These are phyloP conservation scores for Micractinium sp. DNA, from an alignment of 139 green algal species.

Conservation along the genomic window DNA sequence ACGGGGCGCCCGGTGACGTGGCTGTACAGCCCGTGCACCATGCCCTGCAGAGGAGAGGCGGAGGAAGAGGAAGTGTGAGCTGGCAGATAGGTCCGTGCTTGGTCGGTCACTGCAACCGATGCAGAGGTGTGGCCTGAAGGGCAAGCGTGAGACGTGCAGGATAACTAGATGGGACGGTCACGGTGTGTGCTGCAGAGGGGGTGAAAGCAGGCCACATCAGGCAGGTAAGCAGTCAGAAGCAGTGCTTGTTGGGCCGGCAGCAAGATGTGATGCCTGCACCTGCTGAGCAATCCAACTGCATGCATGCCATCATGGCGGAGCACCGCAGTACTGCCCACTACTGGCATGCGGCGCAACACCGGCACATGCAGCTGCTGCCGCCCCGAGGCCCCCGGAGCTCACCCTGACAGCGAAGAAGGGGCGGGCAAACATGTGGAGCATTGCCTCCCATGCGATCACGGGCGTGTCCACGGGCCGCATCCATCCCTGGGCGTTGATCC, in stretches of 20 bases:
- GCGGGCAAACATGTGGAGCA: background rate
- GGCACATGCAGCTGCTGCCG: background rate
- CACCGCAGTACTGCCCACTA: no score
- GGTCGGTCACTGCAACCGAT: no score
- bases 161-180: no score
- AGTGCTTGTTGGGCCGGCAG: no score
- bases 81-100: no score
- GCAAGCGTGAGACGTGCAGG: background rate
- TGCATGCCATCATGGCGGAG: no score
- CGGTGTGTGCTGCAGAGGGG: background rate
- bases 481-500: background rate
- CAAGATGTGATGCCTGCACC: no score
- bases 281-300: background rate
- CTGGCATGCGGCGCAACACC: background rate
- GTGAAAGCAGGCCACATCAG: no score
- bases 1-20: background rate
- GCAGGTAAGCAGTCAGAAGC: no score
- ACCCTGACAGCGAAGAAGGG: background rate
- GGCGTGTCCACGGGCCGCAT: background rate
- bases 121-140: background rate
- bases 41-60: background rate
- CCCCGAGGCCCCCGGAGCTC: no score
- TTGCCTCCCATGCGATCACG: background rate
- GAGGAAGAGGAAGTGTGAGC: no score
- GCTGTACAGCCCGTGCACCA: background rate